Base-by-base conservation (phyloP, 345 rosid genomes). In the Gossypium ekmanianum region DNA sequence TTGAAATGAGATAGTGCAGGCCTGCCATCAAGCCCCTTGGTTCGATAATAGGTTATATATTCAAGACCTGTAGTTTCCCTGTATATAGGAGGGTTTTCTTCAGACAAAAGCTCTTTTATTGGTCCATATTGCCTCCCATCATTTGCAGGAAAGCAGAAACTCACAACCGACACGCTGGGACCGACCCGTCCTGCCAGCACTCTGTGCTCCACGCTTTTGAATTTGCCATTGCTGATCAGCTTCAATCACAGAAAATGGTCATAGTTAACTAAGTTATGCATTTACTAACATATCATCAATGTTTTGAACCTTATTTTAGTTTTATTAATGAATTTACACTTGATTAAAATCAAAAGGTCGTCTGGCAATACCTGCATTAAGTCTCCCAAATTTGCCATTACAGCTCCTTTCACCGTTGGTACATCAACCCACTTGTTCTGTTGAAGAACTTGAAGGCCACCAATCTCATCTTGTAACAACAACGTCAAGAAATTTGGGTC, bases 381-480 rank as follows among this genome's bases (percentile, higher is more conserved):
- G 41, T 47, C 71, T 7, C 71, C 56, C 17, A 67, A 0, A 27
- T 45, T 47, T 45, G 26, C 17, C 16, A 22, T 7, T 13, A 67
- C 18, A 52, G 56, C 56, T 47, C 71, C 56, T 22, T 13, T 52
- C n/a, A 16, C 26, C 0, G 12, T 12, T 52, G 41, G 56, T 47
- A 68, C 18, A 68, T 68, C 72, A 11, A 68, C 72, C 72, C 41
- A 47, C 56, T 13, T 22, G 12, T 68, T 29, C 0, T 47, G 72
- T 41, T 68, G 27, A 22, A 47, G 72, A 68, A 68, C 56, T 68
- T 68, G 56, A 39, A 68, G 72, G 7, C 41, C 72, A 22, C 72
- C 72, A 13, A 22, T 17, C 2, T 47, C 56, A 68, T 47, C 72
- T 13, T 68, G 72, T 9, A 22, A 13, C 20, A 68, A 17, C 13